Evolutionary conservation across 75 land plant genomes (phyloP), one percentile per base, ranked within the genome.

Genomic region (Pinus taeda): DNA sequence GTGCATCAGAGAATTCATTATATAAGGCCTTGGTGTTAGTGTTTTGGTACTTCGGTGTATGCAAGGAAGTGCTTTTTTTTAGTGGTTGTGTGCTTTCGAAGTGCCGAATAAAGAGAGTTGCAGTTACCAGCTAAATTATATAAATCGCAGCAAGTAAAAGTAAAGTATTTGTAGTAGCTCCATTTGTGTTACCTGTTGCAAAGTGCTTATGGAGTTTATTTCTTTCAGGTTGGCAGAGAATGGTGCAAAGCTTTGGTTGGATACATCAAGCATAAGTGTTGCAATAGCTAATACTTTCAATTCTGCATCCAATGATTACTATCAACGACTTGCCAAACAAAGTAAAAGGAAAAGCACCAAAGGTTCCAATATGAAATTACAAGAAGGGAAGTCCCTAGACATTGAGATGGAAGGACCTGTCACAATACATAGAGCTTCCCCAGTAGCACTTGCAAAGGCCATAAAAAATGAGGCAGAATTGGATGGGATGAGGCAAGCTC

Each of bases 401-500:
- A 36, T 45, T 66, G 82, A 79, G n/a, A 67, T 77, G 30, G 77
- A 71, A 33, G 90, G 85, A 30, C 97, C 98, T 26, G 55, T 76
- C 65, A 82, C 65, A 64, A 53, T 96, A 63, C 84, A 82, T 42
- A 89, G 79, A 55, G 29, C 73, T 67, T 96, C 99, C 6, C 98
- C 99, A 63, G 79, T 96, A 24, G 64, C 89, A 17, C 13, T 92
- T 42, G 88, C 86, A 7, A 96, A 96, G 78, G 99, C 99, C 18
- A 77, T 92, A 66, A 96, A 96, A 83, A 96, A 96, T 82, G 76
- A 73, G 73, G 95, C 99, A 76, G 99, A 96, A 82, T 79, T 96
- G 49, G 86, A 90, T 49, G 99, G 99, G 72, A 96, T 96, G 99
- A 81, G 75, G 58, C 83, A 85, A 77, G 86, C 92, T 75, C 99